These are phyloP conservation scores for Scutellaria baicalensis DNA, from an alignment of 257 asterid genomes.

Conservation along the genomic window DNA sequence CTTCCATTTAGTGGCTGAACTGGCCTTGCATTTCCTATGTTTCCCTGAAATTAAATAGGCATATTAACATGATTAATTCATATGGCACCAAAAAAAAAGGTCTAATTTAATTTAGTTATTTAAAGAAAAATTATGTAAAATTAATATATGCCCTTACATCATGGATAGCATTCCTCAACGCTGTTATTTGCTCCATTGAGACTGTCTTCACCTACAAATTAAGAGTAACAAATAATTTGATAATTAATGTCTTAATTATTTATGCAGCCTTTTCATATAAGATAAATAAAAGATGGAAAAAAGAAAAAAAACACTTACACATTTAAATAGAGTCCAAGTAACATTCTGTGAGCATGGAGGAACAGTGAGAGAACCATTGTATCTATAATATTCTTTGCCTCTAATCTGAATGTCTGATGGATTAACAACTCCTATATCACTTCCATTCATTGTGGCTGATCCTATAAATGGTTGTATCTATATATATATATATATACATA, in stretches of 20 bases:
- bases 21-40: slow-evolving; percentile 40
- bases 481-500: neutral
- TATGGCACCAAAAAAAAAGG: neutral
- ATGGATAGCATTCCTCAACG: slow-evolving; percentile 29
- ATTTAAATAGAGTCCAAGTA: slow-evolving; percentile 40
- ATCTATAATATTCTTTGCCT: slow-evolving; percentile 37
- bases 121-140: too few species aligned
- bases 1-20: slow-evolving; percentile 26
- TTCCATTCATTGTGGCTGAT: slow-evolving; percentile 10
- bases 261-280: too few species aligned
- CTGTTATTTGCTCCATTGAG: slow-evolving; percentile 33
- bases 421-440: slow-evolving; percentile 25
- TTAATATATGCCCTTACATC: slow-evolving; percentile 38
- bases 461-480: slow-evolving; percentile 24
- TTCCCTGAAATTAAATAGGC: neutral
- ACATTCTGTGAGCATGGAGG: slow-evolving; percentile 75
- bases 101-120: neutral
- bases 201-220: slow-evolving; percentile 42
- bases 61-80: neutral
- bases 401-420: slow-evolving; percentile 26
- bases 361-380: slow-evolving; percentile 62
- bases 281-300: neutral
- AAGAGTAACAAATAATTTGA: neutral
- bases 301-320: slow-evolving; percentile 12
- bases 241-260: neutral